Evolutionary conservation across 441 rosid species (phyloP).

Genomic region (Pelargonium australe): DNA sequence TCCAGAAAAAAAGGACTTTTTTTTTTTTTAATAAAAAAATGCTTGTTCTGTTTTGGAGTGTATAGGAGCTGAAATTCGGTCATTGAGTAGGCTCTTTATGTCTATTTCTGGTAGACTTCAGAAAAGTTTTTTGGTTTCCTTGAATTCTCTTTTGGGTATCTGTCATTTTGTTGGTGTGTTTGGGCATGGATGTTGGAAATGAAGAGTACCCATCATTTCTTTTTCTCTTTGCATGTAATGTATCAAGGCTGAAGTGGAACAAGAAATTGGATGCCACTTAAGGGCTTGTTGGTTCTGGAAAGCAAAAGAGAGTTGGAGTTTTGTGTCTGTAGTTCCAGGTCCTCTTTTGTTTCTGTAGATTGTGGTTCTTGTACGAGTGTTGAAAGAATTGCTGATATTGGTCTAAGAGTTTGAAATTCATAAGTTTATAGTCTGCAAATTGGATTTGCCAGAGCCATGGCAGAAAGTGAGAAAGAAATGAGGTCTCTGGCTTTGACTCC

Average conservation of each 20-base stretch:
- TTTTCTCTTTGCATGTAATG: neutral
- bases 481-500: conserved; percentile 78
- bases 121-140: neutral
- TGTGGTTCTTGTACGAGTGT: neutral
- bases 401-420: neutral
- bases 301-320: conserved; percentile 1
- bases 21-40: neutral
- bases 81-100: neutral
- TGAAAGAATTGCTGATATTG: neutral
- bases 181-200: conserved; percentile 1
- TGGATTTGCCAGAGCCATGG: conserved; percentile 28
- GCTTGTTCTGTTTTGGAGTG: neutral
- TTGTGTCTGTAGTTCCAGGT: neutral
- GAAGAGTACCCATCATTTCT: neutral
- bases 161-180: neutral
- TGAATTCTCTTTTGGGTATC: conserved; percentile 2
- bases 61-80: neutral
- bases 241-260: neutral
- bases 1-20: neutral
- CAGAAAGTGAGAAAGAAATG: conserved; percentile 33
- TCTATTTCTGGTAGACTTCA: neutral
- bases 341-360: neutral
- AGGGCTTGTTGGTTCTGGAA: conserved; percentile 13
- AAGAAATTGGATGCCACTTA: neutral
- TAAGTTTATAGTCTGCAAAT: conserved; percentile 6